Percentiles rank a stretch among this genome's conserved stretches.
These are phyloP conservation scores for Aureobasidium pullulans DNA, from an alignment of 2,329 filamentous ascomycete genomes.

Conservation along the genomic window DNA sequence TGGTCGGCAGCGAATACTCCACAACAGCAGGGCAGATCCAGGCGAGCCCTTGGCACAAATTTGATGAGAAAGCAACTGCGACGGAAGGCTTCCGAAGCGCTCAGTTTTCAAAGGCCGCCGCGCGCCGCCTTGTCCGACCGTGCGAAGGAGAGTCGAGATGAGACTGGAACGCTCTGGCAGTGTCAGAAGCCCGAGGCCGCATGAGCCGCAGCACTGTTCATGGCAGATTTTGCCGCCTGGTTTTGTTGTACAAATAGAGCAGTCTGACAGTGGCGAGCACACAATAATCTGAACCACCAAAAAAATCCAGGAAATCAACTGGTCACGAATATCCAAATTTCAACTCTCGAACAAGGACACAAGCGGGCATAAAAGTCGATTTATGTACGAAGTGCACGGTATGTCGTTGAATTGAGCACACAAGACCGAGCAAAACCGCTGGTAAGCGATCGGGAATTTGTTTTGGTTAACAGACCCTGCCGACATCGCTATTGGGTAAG, in stretches of 20 bases:
- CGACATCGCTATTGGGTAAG: conserved; percentile 8
- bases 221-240: neutral
- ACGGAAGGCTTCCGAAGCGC: neutral
- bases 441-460: neutral
- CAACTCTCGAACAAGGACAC: neutral
- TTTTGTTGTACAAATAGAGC: neutral
- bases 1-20: neutral
- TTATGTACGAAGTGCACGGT: neutral
- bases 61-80: neutral
- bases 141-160: conserved; percentile 6
- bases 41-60: neutral
- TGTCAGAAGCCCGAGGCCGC: neutral
- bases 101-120: neutral
- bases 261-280: neutral
- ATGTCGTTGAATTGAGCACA: neutral
- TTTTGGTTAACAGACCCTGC: neutral
- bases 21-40: neutral
- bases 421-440: neutral
- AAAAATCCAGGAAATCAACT: neutral
- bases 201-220: neutral
- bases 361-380: neutral
- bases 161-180: conserved; percentile 12
- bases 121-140: neutral
- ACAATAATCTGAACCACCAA: neutral
- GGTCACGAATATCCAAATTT: neutral